Conservation (phyloP, 2,329 filamentous ascomycete species). For the Arachnomyces sp. region DNA sequence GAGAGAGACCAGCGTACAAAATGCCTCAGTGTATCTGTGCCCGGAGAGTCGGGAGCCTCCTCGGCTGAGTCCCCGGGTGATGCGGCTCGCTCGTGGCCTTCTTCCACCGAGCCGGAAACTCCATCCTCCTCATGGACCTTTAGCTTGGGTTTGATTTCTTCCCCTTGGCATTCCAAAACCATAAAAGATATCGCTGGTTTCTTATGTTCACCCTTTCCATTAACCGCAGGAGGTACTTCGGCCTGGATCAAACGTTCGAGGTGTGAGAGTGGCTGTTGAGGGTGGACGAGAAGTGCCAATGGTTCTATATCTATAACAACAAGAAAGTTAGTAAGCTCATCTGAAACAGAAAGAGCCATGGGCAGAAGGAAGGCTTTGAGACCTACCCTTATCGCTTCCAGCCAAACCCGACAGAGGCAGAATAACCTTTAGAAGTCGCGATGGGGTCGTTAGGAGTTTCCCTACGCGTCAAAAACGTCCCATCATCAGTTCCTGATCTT, state of each 20-base stretch:
- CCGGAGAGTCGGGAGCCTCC: slow-evolving; percentile 63
- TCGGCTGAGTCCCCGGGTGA: slow-evolving; percentile 45
- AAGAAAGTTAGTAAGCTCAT: slow-evolving; percentile 1
- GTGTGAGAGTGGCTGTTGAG: slow-evolving; percentile 84
- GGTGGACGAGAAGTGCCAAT: slow-evolving; percentile 75
- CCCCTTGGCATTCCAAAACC: slow-evolving; percentile 64
- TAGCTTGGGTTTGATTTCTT: slow-evolving; percentile 39
- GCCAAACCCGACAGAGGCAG: slow-evolving; percentile 49
- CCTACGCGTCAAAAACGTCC: slow-evolving; percentile 36
- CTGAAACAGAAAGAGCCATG: too few species aligned
- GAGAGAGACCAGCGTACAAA: slow-evolving; percentile 84
- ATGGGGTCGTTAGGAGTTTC: slow-evolving; percentile 72
- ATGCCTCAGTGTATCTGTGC: slow-evolving; percentile 38
- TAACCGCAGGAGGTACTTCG: slow-evolving; percentile 61
- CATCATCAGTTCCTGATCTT: too few species aligned
- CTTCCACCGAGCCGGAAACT: slow-evolving; percentile 35
- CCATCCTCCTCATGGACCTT: slow-evolving; percentile 25
- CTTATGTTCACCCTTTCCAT: slow-evolving; percentile 53
- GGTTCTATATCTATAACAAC: slow-evolving; percentile 57
- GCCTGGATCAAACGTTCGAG: slow-evolving; percentile 82
- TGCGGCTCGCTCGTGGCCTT: slow-evolving; percentile 34
- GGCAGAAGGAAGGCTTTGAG: neutral
- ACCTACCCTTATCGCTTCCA: slow-evolving; percentile 34
- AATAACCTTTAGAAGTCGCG: slow-evolving; percentile 69
- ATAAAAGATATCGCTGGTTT: slow-evolving; percentile 68